Base-by-base conservation (phyloP, 345 rosid species). In the Angophora floribunda region DNA sequence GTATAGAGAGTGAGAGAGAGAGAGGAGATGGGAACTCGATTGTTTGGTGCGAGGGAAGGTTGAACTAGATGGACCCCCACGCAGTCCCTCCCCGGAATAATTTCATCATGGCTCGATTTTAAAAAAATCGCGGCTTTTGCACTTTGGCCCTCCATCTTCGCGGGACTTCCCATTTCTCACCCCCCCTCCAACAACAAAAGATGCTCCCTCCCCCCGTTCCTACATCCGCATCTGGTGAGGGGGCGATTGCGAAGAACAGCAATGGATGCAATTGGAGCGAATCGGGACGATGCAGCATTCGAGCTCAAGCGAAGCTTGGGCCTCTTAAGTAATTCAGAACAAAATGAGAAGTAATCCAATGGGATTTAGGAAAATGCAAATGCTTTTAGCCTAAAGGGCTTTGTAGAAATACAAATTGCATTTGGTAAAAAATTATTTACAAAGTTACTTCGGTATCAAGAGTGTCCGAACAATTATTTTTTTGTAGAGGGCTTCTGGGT, bases 201-300 rank as follows among this genome's bases (percentile, higher is more conserved):
- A 16, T 45, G 21, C 19, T 8, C 45, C 41, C 41, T 36, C 41
- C 41, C 41, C 78, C 22, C 45, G 24, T 19, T 75, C 21, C 82
- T 5, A 11, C 84, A 19, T 21, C 49, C 49, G 49, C 82, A 36
- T 14, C 26, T 3, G 11, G 79, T 16, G 79, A 16, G 10, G 28
- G 28, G 19, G 75, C 41, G 17, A 65, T n/a, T 13, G 75, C 10
- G 3, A 65, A 32, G 45, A 19, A 16, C 19, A 11, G 6, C 24
- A 4, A 15, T 1, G 63, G 13, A 52, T 52, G 57, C 9, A 17
- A 52, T 57, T 1, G 14, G 13, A 59, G 6, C 2, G 6, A 10
- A 26, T 13, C 30, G 0, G 16, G 26, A 7, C 12, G 2, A 22
- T 5, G 9, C 4, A 21, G 1, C 26, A 1, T 8, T 21, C 26